Conservation (phyloP, 192 early-diverging fungal species). For the Linnemannia elongata region DNA sequence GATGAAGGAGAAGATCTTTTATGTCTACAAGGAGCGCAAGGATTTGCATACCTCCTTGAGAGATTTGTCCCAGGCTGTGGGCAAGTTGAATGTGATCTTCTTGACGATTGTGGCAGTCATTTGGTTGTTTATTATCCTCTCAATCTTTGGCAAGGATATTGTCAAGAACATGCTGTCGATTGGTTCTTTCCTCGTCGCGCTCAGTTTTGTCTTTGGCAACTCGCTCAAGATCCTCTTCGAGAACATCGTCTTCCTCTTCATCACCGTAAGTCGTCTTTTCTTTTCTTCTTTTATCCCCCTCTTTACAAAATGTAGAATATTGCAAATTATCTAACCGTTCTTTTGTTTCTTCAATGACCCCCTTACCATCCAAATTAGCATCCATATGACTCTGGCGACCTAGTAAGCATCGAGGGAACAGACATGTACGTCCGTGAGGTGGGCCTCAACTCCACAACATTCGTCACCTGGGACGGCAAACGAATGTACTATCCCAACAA, state of each 20-base stretch:
- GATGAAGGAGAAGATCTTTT: slow-evolving; percentile 82
- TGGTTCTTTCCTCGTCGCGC: slow-evolving; percentile 71
- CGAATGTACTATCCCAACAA: slow-evolving; percentile 85
- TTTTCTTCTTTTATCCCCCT: not conserved
- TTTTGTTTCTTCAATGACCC: not conserved
- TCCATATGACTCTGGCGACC: slow-evolving; percentile 74
- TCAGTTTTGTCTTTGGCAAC: slow-evolving; percentile 89
- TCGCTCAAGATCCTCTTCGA: slow-evolving; percentile 88
- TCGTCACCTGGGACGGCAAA: slow-evolving; percentile 86
- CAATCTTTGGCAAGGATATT: slow-evolving; percentile 52
- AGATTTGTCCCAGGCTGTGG: slow-evolving; percentile 87
- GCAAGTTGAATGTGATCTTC: slow-evolving; percentile 79
- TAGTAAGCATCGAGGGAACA: slow-evolving; percentile 78
- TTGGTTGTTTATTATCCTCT: slow-evolving; percentile 47
- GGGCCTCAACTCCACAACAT: slow-evolving; percentile 84
- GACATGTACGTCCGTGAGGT: slow-evolving; percentile 83
- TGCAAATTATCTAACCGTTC: not conserved
- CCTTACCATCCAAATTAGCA: slow-evolving; percentile 28
- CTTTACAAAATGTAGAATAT: not conserved
- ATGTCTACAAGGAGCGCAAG: slow-evolving; percentile 88
- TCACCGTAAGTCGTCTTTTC: slow-evolving; percentile 46
- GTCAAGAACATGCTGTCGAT: slow-evolving; percentile 57
- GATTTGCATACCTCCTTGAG: slow-evolving; percentile 75
- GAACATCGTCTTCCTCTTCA: slow-evolving; percentile 88
- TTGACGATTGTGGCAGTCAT: slow-evolving; percentile 67